phyloP scores from a whole-genome alignment of 2,329 filamentous ascomycete species.

The Pezicula carpinea region DNA sequence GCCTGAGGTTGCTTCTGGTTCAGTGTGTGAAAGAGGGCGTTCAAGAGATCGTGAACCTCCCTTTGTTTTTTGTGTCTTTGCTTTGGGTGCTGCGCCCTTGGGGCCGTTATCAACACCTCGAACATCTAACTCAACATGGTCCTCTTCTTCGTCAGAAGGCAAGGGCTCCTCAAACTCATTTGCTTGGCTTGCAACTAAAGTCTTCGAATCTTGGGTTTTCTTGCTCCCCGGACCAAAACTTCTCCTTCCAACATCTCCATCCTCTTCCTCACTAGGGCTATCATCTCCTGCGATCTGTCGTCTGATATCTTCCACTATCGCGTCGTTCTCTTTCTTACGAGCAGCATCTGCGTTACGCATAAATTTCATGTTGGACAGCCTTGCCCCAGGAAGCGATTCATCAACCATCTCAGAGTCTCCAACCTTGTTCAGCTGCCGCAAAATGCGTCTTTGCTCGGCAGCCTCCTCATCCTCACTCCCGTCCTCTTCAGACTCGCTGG shows the following conservation, averaged over 20 bases:
- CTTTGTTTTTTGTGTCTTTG: slow-evolving; percentile 8
- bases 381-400: slow-evolving; percentile 51
- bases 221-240: slow-evolving; percentile 55
- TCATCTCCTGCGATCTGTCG: slow-evolving; percentile 64
- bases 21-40: slow-evolving; percentile 2
- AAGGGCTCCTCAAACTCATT: slow-evolving; percentile 59
- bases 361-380: slow-evolving; percentile 82
- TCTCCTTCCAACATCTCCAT: slow-evolving; percentile 62
- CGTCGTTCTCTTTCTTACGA: slow-evolving; percentile 75
- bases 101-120: slow-evolving; percentile 11
- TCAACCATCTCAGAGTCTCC: slow-evolving; percentile 42
- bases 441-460: slow-evolving; percentile 41
- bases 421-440: slow-evolving; percentile 43
- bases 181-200: slow-evolving; percentile 1
- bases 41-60: slow-evolving; percentile 1
- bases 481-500: slow-evolving; percentile 55
- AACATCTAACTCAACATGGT: slow-evolving; percentile 27
- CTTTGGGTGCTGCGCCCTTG: not conserved
- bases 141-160: slow-evolving; percentile 39
- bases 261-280: slow-evolving; percentile 52
- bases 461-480: slow-evolving; percentile 44
- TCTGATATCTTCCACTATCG: slow-evolving; percentile 63
- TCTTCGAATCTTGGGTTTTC: slow-evolving; percentile 31
- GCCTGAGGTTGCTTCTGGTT: slow-evolving; percentile 13
- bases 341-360: slow-evolving; percentile 86